Evolutionary conservation across 768 basidiomycete species (phyloP), one percentile per base, ranked within the genome.

Genomic region (Suillus occidentalis): DNA sequence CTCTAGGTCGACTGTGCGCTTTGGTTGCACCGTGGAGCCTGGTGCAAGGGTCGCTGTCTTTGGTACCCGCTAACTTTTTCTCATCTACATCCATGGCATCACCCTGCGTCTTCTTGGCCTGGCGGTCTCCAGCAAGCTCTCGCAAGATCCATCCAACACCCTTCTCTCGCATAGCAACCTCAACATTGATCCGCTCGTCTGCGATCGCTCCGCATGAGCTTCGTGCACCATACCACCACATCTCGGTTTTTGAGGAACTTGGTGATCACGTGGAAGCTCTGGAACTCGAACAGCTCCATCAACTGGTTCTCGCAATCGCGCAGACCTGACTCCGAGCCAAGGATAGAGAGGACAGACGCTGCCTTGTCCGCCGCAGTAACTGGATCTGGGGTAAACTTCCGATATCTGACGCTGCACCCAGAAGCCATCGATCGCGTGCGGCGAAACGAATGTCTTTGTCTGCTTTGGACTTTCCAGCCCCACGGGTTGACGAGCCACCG

Each of bases 111-210:
- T 72, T 76, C 72, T 87, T 88, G 4, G 84, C 79, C 67, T 89
- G 87, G 5, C 93, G 82, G 70, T 94, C 95, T 3, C 96, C 95
- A 5, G 88, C 84, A 4, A 99, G 82, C 66, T 95, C 94, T 63
- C 92, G 86, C 61, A 97, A 74, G 74, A 99, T 98, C 95, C 95
- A 99, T 0, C 94, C 96, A 12, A 96, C 86, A 16, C 94, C 95
- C 78, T 94, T 97, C 81, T 99, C 97, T 53, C 97, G 84, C 97
- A 99, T 99, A 0, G 94, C 94, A 4, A 99, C 97, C 77, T 99
- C 97, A 45, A 97, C 87, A 72, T 98, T 94, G 50, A 96, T 87
- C 55, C 91, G 86, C 74, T 94, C 94, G 53, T 98, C 91, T 0
- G 92, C 92, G 70, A n/a, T 90, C 88, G 62, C 90, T 91, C 31